Base-by-base conservation (phyloP, 208 protist genomes). In the Jaenimonas drosophilae region DNA sequence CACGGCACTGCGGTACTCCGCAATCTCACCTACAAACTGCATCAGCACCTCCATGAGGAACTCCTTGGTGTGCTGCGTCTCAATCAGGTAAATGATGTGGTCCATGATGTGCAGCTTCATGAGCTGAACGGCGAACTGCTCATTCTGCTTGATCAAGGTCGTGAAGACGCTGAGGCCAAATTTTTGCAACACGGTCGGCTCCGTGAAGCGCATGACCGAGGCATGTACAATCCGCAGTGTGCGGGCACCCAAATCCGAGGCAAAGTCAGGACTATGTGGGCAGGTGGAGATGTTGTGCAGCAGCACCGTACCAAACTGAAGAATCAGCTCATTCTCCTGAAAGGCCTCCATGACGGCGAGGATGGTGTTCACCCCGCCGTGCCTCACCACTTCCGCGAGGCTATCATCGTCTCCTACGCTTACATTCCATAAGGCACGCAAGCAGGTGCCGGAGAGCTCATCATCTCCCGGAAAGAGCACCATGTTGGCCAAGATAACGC, bases 41-140 rank as follows among this genome's bases (percentile, higher is more conserved):
- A 85, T 73, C 36, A 93, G 48, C 32, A 70, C 70, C 41, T 93
- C 85, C 59, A 93, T 88, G 34, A 93, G 55, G 54, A 89, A 86
- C 14, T 89, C 69, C 28, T 89, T 64, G 43, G 64, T 54, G 31
- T 72, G 73, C 27, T 75, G 63, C 25, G 34, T 63, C 42, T 86
- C 64, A 20, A 79, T 59, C 4, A 93, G 33, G 39, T 62, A 55
- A 4, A 54, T 64, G 9, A 80, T 39, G 55, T 93, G 77, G 32
- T 81, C 64, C 6, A 93, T 9, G 19, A 79, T 70, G 19, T 56
- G 29, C 14, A 70, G 40, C 39, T 73, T 49, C 11, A 76, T 63
- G 7, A 93, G 47, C 43, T 36, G 52, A 31, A 71, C 57, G 12
- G 69, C 85, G 31, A 77, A 73, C 42, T 52, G 36, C 16, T 50